Conservation (phyloP, 2,329 filamentous ascomycete genomes). For the Chaetomiaceae sp. region DNA sequence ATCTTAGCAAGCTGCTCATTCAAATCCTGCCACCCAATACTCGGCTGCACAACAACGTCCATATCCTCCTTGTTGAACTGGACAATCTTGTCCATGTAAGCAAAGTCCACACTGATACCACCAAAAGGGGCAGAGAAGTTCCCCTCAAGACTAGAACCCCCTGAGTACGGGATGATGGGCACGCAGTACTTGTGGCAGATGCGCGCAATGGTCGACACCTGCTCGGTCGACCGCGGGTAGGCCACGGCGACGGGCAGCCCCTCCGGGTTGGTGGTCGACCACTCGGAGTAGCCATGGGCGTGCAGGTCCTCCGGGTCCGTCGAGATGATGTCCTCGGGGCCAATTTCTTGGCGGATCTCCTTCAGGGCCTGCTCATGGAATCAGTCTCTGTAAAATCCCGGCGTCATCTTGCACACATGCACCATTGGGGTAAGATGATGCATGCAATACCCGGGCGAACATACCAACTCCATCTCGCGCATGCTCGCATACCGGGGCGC, state of each 20-base stretch:
- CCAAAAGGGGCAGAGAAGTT: constrained; percentile 86
- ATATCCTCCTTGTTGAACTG: constrained; percentile 80
- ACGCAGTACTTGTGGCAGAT: constrained; percentile 75
- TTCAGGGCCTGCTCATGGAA: constrained; percentile 41
- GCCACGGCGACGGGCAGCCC: constrained; percentile 59
- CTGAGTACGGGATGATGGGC: constrained; percentile 83
- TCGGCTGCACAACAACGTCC: constrained; percentile 89
- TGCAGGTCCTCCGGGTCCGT: constrained; percentile 59
- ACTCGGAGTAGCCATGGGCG: constrained; percentile 63
- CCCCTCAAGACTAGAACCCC: constrained; percentile 80
- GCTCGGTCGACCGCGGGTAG: constrained; percentile 57
- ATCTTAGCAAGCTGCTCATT: constrained; percentile 68
- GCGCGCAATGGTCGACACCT: constrained; percentile 57
- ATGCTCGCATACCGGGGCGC: constrained; percentile 38
- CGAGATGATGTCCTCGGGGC: constrained; percentile 54
- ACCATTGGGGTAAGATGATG: not conserved
- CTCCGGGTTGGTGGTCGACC: constrained; percentile 60
- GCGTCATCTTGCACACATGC: not conserved
- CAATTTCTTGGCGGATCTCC: constrained; percentile 48
- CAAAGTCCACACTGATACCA: constrained; percentile 86
- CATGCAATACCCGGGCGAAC: constrained; percentile 6
- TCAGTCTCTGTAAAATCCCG: not conserved
- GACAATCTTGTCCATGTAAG: constrained; percentile 78
- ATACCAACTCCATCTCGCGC: constrained; percentile 41
- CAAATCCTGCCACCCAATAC: constrained; percentile 85